These are phyloP conservation scores for Jaapia argillacea DNA, from an alignment of 768 basidiomycete genomes.

Conservation along the genomic window DNA sequence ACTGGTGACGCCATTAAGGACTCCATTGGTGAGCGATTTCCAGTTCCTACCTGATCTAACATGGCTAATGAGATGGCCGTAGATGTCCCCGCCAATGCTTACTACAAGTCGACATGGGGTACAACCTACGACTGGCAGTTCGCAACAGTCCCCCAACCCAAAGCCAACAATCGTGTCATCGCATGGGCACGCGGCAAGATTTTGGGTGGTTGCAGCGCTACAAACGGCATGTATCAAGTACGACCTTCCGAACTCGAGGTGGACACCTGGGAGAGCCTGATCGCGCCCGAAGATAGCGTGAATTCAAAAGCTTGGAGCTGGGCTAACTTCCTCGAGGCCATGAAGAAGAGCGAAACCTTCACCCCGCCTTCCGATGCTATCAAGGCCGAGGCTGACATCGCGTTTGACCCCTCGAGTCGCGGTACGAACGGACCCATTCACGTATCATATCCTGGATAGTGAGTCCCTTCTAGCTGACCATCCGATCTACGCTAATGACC, in stretches of 20 bases:
- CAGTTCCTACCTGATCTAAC: neutral
- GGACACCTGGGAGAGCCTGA: slow-evolving; percentile 34
- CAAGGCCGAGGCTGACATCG: slow-evolving; percentile 31
- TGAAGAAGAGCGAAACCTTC: slow-evolving; percentile 48
- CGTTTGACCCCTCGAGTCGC: slow-evolving; percentile 32
- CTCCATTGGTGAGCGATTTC: slow-evolving; percentile 23
- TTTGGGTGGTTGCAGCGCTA: slow-evolving; percentile 57
- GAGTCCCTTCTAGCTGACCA: slow-evolving; percentile 14
- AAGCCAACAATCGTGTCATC: slow-evolving; percentile 30
- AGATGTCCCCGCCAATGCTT: slow-evolving; percentile 44
- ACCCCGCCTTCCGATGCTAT: slow-evolving; percentile 35
- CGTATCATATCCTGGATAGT: slow-evolving; percentile 42
- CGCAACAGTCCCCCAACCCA: slow-evolving; percentile 35
- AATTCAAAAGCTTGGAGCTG: slow-evolving; percentile 32
- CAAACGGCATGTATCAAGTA: slow-evolving; percentile 62
- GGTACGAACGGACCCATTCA: slow-evolving; percentile 44
- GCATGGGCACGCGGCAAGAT: slow-evolving; percentile 58
- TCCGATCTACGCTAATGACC: slow-evolving; percentile 1
- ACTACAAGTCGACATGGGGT: slow-evolving; percentile 38
- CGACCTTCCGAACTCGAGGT: slow-evolving; percentile 40
- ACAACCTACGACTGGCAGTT: slow-evolving; percentile 47
- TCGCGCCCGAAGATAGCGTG: slow-evolving; percentile 22
- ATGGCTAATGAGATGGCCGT: neutral
- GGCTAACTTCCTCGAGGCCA: slow-evolving; percentile 32
- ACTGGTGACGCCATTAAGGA: slow-evolving; percentile 28